Evolutionary conservation across 2,329 filamentous ascomycete genomes (phyloP), one percentile per base, ranked within the genome.

Genomic region (Chaetomiaceae sp.): DNA sequence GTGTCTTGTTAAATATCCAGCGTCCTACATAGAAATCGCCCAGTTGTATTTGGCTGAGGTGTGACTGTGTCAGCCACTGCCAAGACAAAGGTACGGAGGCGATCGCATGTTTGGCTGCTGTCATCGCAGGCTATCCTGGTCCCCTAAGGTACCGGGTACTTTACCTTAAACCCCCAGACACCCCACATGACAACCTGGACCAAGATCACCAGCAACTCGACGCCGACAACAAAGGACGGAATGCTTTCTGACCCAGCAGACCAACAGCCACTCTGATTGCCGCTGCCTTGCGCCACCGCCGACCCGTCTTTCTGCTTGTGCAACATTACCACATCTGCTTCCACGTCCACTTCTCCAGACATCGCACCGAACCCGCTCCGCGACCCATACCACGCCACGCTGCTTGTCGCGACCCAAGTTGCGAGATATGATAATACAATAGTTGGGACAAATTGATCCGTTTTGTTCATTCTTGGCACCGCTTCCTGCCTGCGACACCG

Each of bases 171-270:
- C 27, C 39, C 22, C 39, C 23, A 38, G 19, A 44, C 43, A 44
- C 51, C 40, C 42, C 49, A 48, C 51, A 43, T 37, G 44, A 43
- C 51, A 53, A 23, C 34, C 11, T n/a, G 14, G 37, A 25, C 33
- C n/a, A n/a, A n/a, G n/a, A n/a, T 43, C 19, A 31, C 23, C 38
- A 39, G 17, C 34, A 40, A 36, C 29, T 22, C 22, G 3, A 23
- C 20, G 20, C 17, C 14, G 8, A 11, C 27, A 43, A 53, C 51
- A 49, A 48, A 53, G 45, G 6, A n/a, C n/a, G n/a, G n/a, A n/a
- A 48, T 14, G 12, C 17, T n/a, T 31, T 20, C 22, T 20, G 31
- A 6, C 23, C 6, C 33, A 44, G 11, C 34, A 39, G 33, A 44
- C 19, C 33, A 36, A 47, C 20, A 25, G 7, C 29, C 19, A 11